These are phyloP conservation scores for Atkinsonella texensis DNA, from an alignment of 2,329 filamentous ascomycete species.

Conservation along the genomic window DNA sequence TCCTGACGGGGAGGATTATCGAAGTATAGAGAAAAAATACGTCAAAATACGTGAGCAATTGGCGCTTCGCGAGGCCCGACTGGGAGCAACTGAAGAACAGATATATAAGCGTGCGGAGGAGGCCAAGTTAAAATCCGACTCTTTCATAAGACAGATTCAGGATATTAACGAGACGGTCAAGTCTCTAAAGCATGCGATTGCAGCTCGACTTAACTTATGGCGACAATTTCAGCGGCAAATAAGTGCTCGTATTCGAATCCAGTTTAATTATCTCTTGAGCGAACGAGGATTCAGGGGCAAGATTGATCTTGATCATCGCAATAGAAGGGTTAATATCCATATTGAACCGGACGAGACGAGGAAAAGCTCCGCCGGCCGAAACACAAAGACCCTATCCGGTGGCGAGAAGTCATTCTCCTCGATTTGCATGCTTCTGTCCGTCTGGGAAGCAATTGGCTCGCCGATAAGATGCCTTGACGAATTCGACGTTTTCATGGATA, in stretches of 20 bases:
- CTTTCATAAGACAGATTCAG: constrained; percentile 29
- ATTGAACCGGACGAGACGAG: constrained; percentile 62
- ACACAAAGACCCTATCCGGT: constrained; percentile 85
- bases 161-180: constrained; percentile 29
- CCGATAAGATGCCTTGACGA: constrained; percentile 92
- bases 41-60: constrained; percentile 46
- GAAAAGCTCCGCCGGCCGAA: constrained; percentile 57
- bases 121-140: constrained; percentile 29
- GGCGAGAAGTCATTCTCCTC: constrained; percentile 98
- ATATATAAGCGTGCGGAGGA: constrained; percentile 40
- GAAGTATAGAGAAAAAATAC: constrained; percentile 42
- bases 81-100: constrained; percentile 53
- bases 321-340: constrained; percentile 64
- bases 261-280: constrained; percentile 78
- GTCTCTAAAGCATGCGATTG: constrained; percentile 46
- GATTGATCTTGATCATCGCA: constrained; percentile 64
- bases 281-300: constrained; percentile 82
- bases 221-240: constrained; percentile 72
- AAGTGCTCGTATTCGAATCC: constrained; percentile 70
- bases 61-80: constrained; percentile 39
- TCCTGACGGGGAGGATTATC: constrained; percentile 49
- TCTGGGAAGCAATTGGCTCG: constrained; percentile 98
- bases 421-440: constrained; percentile 79
- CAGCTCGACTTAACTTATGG: constrained; percentile 64
- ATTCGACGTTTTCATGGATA: constrained; percentile 99